phyloP scores from a whole-genome alignment of 768 basidiomycete species.

The Rhodotorula graminis region DNA sequence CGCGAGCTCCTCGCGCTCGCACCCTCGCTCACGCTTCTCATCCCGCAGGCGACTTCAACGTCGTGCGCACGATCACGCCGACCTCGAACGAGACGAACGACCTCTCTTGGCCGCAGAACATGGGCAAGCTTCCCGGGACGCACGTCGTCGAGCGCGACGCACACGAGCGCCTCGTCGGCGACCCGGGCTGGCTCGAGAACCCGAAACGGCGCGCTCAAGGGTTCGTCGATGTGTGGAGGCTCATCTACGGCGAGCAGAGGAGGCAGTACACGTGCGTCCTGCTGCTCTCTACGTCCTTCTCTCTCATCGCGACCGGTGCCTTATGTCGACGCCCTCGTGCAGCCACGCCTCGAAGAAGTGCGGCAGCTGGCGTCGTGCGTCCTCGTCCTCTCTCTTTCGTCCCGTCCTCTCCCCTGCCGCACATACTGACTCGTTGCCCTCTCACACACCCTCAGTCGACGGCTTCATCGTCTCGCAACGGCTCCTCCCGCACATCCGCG shows the following conservation, averaged over 20 bases:
- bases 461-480: slow-evolving; percentile 62
- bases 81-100: slow-evolving; percentile 78
- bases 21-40: too few relatives aligned
- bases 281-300: not conserved
- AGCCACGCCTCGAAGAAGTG: slow-evolving; percentile 18
- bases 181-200: slow-evolving; percentile 6
- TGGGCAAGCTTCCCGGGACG: slow-evolving; percentile 12
- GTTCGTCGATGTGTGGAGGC: slow-evolving; percentile 77
- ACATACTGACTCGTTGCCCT: too few relatives aligned
- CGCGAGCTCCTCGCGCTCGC: slow-evolving; percentile 38
- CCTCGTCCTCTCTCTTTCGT: too few relatives aligned
- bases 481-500: slow-evolving; percentile 60
- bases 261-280: slow-evolving; percentile 77
- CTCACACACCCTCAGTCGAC: slow-evolving; percentile 58
- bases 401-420: slow-evolving; percentile 46
- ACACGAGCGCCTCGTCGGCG: slow-evolving; percentile 25
- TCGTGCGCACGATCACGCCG: slow-evolving; percentile 68
- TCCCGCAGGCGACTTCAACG: slow-evolving; percentile 69
- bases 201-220: slow-evolving; percentile 31
- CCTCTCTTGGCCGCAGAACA: not conserved
- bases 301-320: too few relatives aligned
- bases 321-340: too few relatives aligned
- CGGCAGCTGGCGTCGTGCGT: slow-evolving; percentile 56
- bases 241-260: slow-evolving; percentile 55
- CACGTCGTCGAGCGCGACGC: slow-evolving; percentile 50